Base-by-base conservation (phyloP, 345 rosid genomes). In the Acer saccharum region DNA sequence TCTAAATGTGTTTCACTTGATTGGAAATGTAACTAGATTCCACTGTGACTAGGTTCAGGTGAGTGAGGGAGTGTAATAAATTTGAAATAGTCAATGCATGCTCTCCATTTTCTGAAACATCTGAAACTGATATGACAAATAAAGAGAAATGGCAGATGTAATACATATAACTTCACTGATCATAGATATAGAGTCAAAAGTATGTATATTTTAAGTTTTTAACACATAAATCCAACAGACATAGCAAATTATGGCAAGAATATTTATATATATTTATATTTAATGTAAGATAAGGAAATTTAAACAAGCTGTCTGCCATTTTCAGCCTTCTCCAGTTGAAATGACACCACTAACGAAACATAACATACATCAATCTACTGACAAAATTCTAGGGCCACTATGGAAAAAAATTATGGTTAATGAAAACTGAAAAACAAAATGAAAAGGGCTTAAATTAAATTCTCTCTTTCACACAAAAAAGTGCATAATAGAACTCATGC, bases 51-150 rank as follows among this genome's bases (percentile, higher is more conserved):
- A 52, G 61, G 78, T 71, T 75, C 50, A 65, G 74, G 68, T 66
- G 13, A 62, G 46, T 43, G 11, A 43, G 44, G 6, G 48, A 44
- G 71, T 21, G 16, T 35, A 35, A 27, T 29, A 43, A 21, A 52
- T 66, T 71, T 80, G 35, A 62, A 67, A 25, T n/a, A 65, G 57
- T 27, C 60, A 20, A 41, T 72, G 23, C 48, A 25, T 72, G 64
- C 64, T 62, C 39, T 39, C 66, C 71, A 75, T 65, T 78, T 54
- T 72, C 71, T 72, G 83, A 46, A 75, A 79, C 76, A 80, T 74
- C 82, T 77, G 69, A 71, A 71, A 65, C 77, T 71, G 87, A 86
- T 80, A 78, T 69, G 86, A 79, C 86, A 74, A 73, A 79, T 76
- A 75, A 75, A 82, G 81, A 79, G 79, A 76, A 82, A 74, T 76